Evolutionary conservation across 768 basidiomycete genomes (phyloP).

Genomic region (Lactifluus echinatus): DNA sequence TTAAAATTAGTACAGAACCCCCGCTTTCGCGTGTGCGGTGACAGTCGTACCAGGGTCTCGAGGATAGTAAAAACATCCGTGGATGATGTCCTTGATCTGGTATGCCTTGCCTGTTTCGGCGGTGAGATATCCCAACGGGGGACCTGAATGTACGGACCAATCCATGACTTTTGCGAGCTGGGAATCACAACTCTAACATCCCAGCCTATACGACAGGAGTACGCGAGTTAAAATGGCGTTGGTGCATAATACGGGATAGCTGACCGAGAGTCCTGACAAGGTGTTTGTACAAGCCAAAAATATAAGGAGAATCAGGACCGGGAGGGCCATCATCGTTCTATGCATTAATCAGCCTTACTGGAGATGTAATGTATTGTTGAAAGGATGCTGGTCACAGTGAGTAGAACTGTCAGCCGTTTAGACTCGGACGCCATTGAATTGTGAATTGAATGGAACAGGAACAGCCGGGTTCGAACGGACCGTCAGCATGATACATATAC

Average conservation of each 20-base stretch:
- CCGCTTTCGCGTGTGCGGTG: background rate
- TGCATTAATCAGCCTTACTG: background rate
- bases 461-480: too few species aligned
- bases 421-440: constrained; percentile 23
- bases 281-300: constrained; percentile 59
- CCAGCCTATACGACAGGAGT: constrained; percentile 42
- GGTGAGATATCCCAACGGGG: background rate
- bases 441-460: background rate
- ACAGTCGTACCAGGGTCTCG: constrained; percentile 37
- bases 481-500: too few species aligned
- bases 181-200: constrained; percentile 75
- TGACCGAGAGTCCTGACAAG: constrained; percentile 53
- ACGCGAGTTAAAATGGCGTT: constrained; percentile 5
- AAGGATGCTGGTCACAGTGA: constrained; percentile 30
- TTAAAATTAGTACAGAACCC: background rate
- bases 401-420: constrained; percentile 30
- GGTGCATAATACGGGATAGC: constrained; percentile 6
- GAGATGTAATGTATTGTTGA: background rate
- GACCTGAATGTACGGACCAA: constrained; percentile 40
- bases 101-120: constrained; percentile 58
- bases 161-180: constrained; percentile 81
- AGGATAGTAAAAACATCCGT: constrained; percentile 73
- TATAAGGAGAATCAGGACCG: constrained; percentile 59
- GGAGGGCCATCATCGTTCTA: constrained; percentile 88
- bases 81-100: constrained; percentile 64